Percentiles rank a stretch among this genome's conserved stretches.
Evolutionary conservation across 2,329 filamentous ascomycete genomes (phyloP).

Genomic region (Microsporum canis): DNA sequence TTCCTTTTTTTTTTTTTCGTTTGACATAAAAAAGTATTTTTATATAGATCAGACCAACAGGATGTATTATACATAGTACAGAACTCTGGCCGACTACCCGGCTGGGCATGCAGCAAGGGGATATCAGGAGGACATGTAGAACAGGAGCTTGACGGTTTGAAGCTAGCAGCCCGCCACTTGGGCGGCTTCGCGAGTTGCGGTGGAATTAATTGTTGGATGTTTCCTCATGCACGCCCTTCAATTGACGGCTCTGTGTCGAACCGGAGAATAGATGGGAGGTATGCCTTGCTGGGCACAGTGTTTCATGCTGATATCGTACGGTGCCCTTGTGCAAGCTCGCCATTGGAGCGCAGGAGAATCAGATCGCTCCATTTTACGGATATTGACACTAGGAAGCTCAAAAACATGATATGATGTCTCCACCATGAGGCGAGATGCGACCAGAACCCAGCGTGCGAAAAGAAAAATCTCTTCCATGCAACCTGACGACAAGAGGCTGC

Average conservation of each 20-base stretch:
- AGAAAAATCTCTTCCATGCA: constrained; percentile 4
- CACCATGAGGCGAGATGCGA: not conserved
- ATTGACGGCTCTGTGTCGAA: not conserved
- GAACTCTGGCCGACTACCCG: not conserved
- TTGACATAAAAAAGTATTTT: not conserved
- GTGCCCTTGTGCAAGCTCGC: not conserved
- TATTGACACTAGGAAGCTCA: not conserved
- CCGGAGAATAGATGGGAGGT: not conserved
- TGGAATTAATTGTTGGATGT: not conserved
- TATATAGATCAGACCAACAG: not conserved
- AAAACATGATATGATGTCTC: not conserved
- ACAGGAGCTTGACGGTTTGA: not conserved
- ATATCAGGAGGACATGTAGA: not conserved
- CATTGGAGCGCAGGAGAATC: not conserved
- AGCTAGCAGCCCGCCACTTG: not conserved
- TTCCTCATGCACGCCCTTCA: not conserved
- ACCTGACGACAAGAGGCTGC: not conserved
- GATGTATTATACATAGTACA: not conserved
- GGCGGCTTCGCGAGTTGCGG: not conserved
- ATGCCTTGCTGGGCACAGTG: not conserved
- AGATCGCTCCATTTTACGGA: not conserved
- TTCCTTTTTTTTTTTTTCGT: not conserved
- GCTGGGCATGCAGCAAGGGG: not conserved
- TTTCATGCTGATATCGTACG: not conserved
- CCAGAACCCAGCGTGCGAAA: not conserved